Evolutionary conservation across 768 basidiomycete genomes (phyloP).

Genomic region (Collybia mongolica): DNA sequence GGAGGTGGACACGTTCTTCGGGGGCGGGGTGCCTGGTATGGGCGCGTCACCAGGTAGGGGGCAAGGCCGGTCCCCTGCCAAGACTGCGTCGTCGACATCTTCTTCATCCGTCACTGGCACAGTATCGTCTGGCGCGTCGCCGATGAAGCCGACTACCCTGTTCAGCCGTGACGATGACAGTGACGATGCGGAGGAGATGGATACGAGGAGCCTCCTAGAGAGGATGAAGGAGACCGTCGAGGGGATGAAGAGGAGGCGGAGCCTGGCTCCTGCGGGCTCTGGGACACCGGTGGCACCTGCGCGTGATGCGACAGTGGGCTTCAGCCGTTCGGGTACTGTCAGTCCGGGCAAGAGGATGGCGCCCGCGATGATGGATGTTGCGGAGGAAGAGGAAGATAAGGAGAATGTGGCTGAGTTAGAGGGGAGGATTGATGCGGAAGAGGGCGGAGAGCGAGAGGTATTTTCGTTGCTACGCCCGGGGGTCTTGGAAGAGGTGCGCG

Average conservation of each 20-base stretch:
- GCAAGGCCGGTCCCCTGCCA: slow-evolving; percentile 17
- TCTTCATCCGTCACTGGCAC: neutral
- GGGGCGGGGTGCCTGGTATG: slow-evolving; percentile 54
- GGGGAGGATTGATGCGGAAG: neutral
- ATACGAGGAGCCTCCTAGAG: slow-evolving; percentile 42
- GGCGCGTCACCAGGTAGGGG: slow-evolving; percentile 15
- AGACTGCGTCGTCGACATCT: slow-evolving; percentile 5
- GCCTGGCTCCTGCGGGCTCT: slow-evolving; percentile 21
- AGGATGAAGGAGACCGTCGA: slow-evolving; percentile 50
- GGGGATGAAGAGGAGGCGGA: slow-evolving; percentile 44
- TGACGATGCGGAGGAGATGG: slow-evolving; percentile 33
- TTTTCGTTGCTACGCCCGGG: slow-evolving; percentile 21
- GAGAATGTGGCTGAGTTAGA: slow-evolving; percentile 2
- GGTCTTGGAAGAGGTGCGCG: slow-evolving; percentile 12
- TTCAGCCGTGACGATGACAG: slow-evolving; percentile 14
- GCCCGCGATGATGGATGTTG: slow-evolving; percentile 14
- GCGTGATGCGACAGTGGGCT: slow-evolving; percentile 1
- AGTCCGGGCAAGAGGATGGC: slow-evolving; percentile 10
- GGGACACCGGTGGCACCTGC: neutral
- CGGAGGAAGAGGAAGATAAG: slow-evolving; percentile 18
- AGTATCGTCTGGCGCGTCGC: neutral
- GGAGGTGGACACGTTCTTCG: slow-evolving; percentile 48
- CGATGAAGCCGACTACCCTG: slow-evolving; percentile 12
- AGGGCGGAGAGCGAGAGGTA: slow-evolving; percentile 1
- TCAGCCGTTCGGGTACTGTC: neutral